Evolutionary conservation across 148 eudicot genomes (phyloP), one percentile per base, ranked within the genome.

Genomic region (Mesembryanthemum crystallinum): DNA sequence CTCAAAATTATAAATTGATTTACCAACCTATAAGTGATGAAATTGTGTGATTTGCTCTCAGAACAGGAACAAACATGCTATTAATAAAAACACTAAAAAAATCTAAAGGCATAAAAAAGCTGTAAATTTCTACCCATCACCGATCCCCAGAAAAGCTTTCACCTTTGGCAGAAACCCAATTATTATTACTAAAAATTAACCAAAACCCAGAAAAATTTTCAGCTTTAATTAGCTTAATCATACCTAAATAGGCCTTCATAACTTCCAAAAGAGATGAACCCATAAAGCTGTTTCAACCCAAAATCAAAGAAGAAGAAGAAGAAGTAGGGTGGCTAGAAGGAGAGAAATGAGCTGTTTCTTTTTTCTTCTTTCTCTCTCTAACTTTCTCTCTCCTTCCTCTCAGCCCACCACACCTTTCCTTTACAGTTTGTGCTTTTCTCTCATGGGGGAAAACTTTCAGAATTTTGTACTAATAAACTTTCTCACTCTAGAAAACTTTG

Each of bases 381-480:
- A 66, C 45, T 27, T 55, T 61, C 69, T 73, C 59, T 32, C 57
- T 62, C 39, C 77, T 69, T 67, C 79, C 75, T 76, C 47, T 80
- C 63, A 83, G 33, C 83, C 73, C 74, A 78, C 82, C 83, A 79
- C 85, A 49, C 37, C 75, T 73, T 75, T 66, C 51, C 72, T 78
- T 65, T 25, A 77, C 49, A 76, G 33, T 71, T 85, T 68, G 54
- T 66, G 80, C 85, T 83, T 84, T 83, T 86, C 82, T 79, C 79
- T 83, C 89, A 74, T 78, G 81, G 66, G 69, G 33, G 51, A 28
- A 37, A n/a, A 42, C 66, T 69, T 63, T 76, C 67, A 72, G 55
- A 59, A 75, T 21, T 64, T 62, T 37, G n/a, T 11, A 52, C 30
- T 45, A 64, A 28, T 60, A 62, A 24, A 75, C 54, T 80, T 80